A percentile compares a stretch with the other conserved stretches of the same genome.
Evolutionary conservation across 2,329 filamentous ascomycete genomes (phyloP).

Genomic region (Ophiostoma fasciatum): DNA sequence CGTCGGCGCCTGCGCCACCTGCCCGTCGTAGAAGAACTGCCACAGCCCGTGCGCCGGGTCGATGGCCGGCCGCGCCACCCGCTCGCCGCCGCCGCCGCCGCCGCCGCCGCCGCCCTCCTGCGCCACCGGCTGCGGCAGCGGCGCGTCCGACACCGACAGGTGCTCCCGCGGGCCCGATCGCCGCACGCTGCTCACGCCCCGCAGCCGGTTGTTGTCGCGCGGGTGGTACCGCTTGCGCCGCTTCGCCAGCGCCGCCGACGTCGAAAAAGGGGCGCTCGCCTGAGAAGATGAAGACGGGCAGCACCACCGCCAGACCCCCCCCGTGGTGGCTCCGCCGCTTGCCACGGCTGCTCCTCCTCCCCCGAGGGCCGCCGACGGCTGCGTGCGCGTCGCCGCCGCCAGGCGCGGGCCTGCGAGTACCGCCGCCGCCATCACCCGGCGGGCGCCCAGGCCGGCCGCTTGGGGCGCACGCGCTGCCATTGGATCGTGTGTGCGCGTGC

Average conservation of each 20-base stretch:
- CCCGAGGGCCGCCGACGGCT: no score
- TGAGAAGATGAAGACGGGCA: no score
- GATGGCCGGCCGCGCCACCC: constrained; percentile 40
- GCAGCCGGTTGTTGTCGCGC: constrained; percentile 63
- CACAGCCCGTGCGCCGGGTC: constrained; percentile 76
- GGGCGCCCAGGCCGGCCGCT: no score
- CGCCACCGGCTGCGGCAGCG: constrained; percentile 25
- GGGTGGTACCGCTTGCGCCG: constrained; percentile 29
- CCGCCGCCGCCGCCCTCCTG: constrained; percentile 1
- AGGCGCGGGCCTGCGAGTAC: no score
- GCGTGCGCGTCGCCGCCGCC: no score
- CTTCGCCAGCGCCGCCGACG: constrained; percentile 33
- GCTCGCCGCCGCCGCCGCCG: constrained; percentile 14
- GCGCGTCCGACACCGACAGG: constrained; percentile 57
- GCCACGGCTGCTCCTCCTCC: no score
- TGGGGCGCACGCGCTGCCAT: no score
- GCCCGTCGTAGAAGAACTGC: constrained; percentile 70
- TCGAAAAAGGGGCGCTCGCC: no score
- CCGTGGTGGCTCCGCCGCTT: no score
- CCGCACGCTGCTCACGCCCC: constrained; percentile 70
- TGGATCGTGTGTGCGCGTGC: no score
- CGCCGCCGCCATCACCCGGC: no score
- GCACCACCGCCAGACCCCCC: no score
- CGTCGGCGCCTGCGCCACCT: constrained; percentile 53
- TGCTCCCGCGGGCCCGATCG: constrained; percentile 60